Evolutionary conservation across 2,329 filamentous ascomycete species (phyloP).

Genomic region (Anisogramma anomala): DNA sequence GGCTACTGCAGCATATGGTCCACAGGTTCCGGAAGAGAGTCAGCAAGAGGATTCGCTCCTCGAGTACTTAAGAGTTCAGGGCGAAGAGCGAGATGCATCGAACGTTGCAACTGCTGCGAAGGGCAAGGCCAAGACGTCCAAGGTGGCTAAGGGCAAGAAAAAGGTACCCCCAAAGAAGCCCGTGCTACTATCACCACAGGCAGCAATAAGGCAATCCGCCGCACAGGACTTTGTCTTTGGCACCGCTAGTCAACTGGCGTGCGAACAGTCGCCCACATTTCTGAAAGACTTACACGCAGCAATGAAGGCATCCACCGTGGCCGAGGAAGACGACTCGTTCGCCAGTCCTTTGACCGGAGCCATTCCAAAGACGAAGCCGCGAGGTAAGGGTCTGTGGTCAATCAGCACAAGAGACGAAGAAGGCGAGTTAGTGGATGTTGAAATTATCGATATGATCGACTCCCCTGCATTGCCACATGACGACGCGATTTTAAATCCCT

Average conservation of each 20-base stretch:
- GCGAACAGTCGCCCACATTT: slow-evolving; percentile 58
- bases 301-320: slow-evolving; percentile 45
- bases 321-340: slow-evolving; percentile 29
- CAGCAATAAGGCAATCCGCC: slow-evolving; percentile 53
- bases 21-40: slow-evolving; percentile 23
- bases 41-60: slow-evolving; percentile 29
- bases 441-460: slow-evolving; percentile 48
- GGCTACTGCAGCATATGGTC: slow-evolving; percentile 58
- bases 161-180: slow-evolving; percentile 29
- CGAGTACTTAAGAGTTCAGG: slow-evolving; percentile 31
- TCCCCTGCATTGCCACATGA: slow-evolving; percentile 24
- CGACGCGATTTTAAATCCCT: slow-evolving; percentile 17
- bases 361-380: slow-evolving; percentile 8
- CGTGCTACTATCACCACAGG: slow-evolving; percentile 54
- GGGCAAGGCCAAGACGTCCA: slow-evolving; percentile 29
- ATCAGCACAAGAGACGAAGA: slow-evolving; percentile 55
- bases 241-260: slow-evolving; percentile 70
- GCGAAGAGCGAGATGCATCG: slow-evolving; percentile 23
- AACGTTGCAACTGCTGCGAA: slow-evolving; percentile 17
- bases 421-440: slow-evolving; percentile 51
- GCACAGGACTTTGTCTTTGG: slow-evolving; percentile 74
- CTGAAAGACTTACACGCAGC: slow-evolving; percentile 51
- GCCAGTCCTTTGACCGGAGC: slow-evolving; percentile 17
- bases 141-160: slow-evolving; percentile 27
- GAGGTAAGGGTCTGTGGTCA: slow-evolving; percentile 49